Base-by-base conservation (phyloP, 805 yeast species). In the Tetrapisispora pingtungensis region DNA sequence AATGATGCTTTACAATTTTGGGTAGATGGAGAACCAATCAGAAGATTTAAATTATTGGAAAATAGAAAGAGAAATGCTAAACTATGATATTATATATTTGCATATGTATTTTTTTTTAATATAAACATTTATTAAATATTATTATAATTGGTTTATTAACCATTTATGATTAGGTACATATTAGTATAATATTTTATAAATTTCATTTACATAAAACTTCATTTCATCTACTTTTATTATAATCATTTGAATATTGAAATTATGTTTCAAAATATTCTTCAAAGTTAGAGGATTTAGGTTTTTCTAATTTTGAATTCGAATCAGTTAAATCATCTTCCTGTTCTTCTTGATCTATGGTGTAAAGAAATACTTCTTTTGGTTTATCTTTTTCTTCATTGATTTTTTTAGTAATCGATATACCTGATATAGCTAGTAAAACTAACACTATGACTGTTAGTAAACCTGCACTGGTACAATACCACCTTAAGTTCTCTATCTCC, bases 381-480 rank as follows among this genome's bases (percentile, higher is more conserved):
- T 59, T 55, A 15, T 58, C 67, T 33, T 55, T 58, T 34, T 59
- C 64, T 33, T 59, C 64, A 19, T 56, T 61, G 12, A 57, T 55
- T 44, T 57, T 68, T 53, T 64, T 71, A 12, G 67, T 60, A 20
- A 65, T 52, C 19, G 61, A 71, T 39, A 61, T 73, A 38, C 80
- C 76, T 51, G 78, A 74, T 62, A 84, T 71, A 4, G 80, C 70
- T 19, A 78, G 70, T 44, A 78, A 74, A 1, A 84, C 84, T 49
- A 82, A 71, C 1, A 80, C 68, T 19, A 84, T 63, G 30, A 88
- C 80, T 1, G 93, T 85, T 36, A 84, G 70, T 30, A 93, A 68
- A 10, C 97, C 97, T 60, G 93, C 76, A 45, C 96, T 72, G 1
- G 96, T 88, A 37, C 90, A 78, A 57, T 86, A 87, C 98, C 98